Base-by-base conservation (phyloP, 768 basidiomycete species). In the Phylloporus rhodoxanthus region DNA sequence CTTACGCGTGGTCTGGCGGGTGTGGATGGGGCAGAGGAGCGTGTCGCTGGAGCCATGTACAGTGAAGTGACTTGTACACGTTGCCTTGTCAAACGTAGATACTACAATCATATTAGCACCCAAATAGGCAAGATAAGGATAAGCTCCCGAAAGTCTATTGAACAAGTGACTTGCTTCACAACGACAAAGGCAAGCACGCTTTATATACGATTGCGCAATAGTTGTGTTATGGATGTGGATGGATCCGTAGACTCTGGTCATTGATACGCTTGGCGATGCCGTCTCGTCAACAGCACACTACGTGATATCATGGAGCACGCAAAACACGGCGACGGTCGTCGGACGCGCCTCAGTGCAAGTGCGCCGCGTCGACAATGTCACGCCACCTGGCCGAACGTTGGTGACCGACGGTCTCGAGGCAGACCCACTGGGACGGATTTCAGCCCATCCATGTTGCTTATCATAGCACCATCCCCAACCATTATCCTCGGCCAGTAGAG, bases 21-120 rank as follows among this genome's bases (percentile, higher is more conserved):
- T 0, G 68, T 70, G 0, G 68, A 64, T 11, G 63, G 58, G 15
- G 66, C 55, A 8, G 63, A 58, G n/a, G 63, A 67, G 26, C 67
- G 66, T 20, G 63, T 67, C 8, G 10, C 2, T 48, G 65, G 63
- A 1, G 61, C 7, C 67, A 68, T 66, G 29, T 11, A n/a, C n/a
- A n/a, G n/a, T n/a, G 33, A 13, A 17, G 8, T 3, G 30, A 19
- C 30, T 32, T 29, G 15, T 5, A 7, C 38, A 40, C 39, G 40
- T 41, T 41, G 38, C 38, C 17, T 29, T 34, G n/a, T 14, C 32
- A 33, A 33, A 29, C 32, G 32, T 33, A 33, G 32, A 33, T 33
- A 33, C 15, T 43, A 2, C n/a, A n/a, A n/a, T n/a, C n/a, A n/a
- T n/a, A 29, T 29, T 2, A 29, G 28, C 11, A 38, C 37, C 37